Evolutionary conservation across 2,329 filamentous ascomycete genomes (phyloP).

Genomic region (Plectosphaerella cucumerina): DNA sequence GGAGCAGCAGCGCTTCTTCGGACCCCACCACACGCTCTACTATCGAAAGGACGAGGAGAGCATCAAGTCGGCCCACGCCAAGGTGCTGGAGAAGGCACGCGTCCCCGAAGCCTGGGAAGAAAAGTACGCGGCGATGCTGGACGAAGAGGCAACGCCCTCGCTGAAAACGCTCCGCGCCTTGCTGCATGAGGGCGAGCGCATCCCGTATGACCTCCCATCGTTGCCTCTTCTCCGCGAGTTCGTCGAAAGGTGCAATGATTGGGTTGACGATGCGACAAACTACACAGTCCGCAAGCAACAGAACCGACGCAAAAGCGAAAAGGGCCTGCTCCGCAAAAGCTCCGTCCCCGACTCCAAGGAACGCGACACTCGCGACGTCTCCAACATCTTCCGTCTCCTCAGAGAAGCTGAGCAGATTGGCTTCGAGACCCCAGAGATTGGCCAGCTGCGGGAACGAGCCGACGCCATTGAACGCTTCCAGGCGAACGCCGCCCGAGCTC

Average conservation of each 20-base stretch:
- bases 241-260: slow-evolving; percentile 94
- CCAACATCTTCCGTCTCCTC: slow-evolving; percentile 82
- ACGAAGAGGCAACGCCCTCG: slow-evolving; percentile 78
- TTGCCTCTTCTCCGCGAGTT: slow-evolving; percentile 79
- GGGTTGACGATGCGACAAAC: slow-evolving; percentile 94
- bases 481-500: slow-evolving; percentile 64
- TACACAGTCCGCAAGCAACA: slow-evolving; percentile 98
- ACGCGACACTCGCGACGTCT: slow-evolving; percentile 80
- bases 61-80: slow-evolving; percentile 64
- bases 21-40: slow-evolving; percentile 67
- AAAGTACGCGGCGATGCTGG: slow-evolving; percentile 80
- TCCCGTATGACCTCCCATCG: slow-evolving; percentile 83
- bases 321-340: slow-evolving; percentile 66
- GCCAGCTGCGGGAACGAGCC: slow-evolving; percentile 77
- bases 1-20: slow-evolving; percentile 63
- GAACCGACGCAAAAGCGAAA: slow-evolving; percentile 92
- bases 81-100: slow-evolving; percentile 79
- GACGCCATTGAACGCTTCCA: slow-evolving; percentile 84
- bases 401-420: slow-evolving; percentile 79
- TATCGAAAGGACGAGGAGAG: slow-evolving; percentile 73
- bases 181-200: slow-evolving; percentile 90
- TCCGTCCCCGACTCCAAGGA: slow-evolving; percentile 68
- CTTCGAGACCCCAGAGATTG: slow-evolving; percentile 91
- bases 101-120: slow-evolving; percentile 86
- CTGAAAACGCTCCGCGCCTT: slow-evolving; percentile 81